Evolutionary conservation across 2,329 filamentous ascomycete species (phyloP), one percentile per base, ranked within the genome.

Genomic region (Chaetomiaceae sp.): DNA sequence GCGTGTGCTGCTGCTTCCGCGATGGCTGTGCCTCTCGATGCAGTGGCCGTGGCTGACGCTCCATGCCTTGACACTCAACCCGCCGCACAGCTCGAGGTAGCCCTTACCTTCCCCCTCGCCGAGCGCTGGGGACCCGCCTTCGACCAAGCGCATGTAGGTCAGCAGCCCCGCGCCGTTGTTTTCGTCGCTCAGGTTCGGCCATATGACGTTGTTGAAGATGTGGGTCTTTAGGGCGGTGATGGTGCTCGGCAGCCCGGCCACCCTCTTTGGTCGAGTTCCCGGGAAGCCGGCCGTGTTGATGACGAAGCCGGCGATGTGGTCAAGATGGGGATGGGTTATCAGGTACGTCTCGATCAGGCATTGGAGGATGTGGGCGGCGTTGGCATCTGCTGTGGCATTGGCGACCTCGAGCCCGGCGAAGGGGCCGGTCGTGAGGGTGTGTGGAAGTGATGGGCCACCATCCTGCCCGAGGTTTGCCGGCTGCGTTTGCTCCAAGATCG

Each of bases 161-260:
- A 99, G 84, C 25, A 99, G 79, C 0, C 94, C 94, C 4, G 91
- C 91, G 22, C 94, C 94, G 31, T 91, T 91, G 68, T 96, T 94
- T 71, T 99, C 94, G 65, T 99, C 92, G 0, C 90, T 95, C 36
- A 99, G 74, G 62, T 99, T 99, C 0, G 94, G 94, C 94, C 94
- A 99, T 50, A 97, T 95, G 54, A 96, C 76, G 65, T 96, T 95
- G 71, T 99, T 99, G 75, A 99, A 99, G 55, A 99, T 89, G 70
- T 99, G 91, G 0, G 78, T 84, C 68, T 96, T 97, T 70, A 99
- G 85, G 0, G 92, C 91, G 42, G 89, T 80, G 47, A 99, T 91
- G n/a, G 92, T 95, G 25, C 84, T 86, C 0, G 91, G 90, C 4
- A 97, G 74, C 0, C 88, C 92, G 1, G 92, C 91, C 14, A 99